Evolutionary conservation across 2,329 filamentous ascomycete genomes (phyloP).

Genomic region (Colletotrichum sojae): DNA sequence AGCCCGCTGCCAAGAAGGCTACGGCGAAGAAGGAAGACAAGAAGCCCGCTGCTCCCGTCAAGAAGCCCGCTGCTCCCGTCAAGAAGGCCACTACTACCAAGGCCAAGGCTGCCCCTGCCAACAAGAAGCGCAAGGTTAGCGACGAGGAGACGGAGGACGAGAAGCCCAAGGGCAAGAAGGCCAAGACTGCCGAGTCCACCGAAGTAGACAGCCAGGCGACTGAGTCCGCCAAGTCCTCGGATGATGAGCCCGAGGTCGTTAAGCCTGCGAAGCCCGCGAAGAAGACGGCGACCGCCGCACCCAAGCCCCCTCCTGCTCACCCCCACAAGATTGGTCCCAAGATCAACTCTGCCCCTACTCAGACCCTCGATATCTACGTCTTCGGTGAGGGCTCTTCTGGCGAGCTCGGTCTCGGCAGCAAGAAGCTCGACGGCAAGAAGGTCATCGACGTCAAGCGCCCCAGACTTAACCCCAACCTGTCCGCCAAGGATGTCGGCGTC

Average conservation of each 20-base stretch:
- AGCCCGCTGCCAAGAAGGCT: conserved; percentile 68
- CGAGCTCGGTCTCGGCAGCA: conserved; percentile 84
- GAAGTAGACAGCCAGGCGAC: conserved; percentile 41
- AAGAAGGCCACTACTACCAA: conserved; percentile 34
- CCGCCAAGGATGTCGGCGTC: conserved; percentile 71
- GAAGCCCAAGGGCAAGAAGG: conserved; percentile 43
- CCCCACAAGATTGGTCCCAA: conserved; percentile 44
- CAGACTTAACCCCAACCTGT: conserved; percentile 75
- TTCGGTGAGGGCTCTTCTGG: conserved; percentile 86
- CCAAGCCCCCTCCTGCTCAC: conserved; percentile 34
- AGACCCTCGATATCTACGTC: conserved; percentile 80
- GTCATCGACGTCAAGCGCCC: conserved; percentile 82
- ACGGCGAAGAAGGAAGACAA: conserved; percentile 58
- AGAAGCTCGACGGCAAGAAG: conserved; percentile 71
- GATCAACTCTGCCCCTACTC: conserved; percentile 72
- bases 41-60: conserved; percentile 65
- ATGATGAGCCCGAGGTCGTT: conserved; percentile 30
- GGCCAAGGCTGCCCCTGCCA: conserved; percentile 33
- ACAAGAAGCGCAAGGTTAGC: conserved; percentile 42
- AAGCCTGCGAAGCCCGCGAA: conserved; percentile 41
- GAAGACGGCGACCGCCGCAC: conserved; percentile 34
- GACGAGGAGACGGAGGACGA: conserved; percentile 38
- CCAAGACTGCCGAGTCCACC: conserved; percentile 37
- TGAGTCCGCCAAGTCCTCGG: conserved; percentile 35
- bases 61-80: conserved; percentile 55